Conservation (phyloP, 1,284 basidiomycete genomes). For the Megacollybia platyphylla region DNA sequence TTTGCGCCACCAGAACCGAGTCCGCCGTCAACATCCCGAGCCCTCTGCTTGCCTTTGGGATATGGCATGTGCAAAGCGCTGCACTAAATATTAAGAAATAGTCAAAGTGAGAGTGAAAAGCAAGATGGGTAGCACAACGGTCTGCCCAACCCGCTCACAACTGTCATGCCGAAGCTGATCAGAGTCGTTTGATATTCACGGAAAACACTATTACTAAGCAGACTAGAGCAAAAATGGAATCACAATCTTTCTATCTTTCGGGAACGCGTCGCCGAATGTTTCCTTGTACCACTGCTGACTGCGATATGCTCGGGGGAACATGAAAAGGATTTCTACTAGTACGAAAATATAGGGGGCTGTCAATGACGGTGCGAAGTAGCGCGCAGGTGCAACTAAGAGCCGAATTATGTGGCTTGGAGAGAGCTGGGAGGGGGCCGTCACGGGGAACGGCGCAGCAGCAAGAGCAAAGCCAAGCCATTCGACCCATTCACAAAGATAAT, state of each 20-base stretch:
- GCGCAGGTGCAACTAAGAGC: slow-evolving; percentile 11
- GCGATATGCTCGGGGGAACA: slow-evolving; percentile 70
- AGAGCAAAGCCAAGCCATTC: slow-evolving; percentile 78
- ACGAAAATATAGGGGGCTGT: slow-evolving; percentile 72
- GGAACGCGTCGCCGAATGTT: slow-evolving; percentile 56
- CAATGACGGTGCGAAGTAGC: slow-evolving; percentile 24
- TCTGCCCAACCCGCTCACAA: too few relatives aligned
- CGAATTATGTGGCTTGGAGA: not conserved
- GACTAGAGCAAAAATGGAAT: slow-evolving; percentile 45
- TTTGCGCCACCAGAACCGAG: slow-evolving; percentile 2
- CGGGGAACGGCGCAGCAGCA: slow-evolving; percentile 33
- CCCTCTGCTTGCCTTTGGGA: slow-evolving; percentile 9
- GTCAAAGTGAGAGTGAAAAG: too few relatives aligned
- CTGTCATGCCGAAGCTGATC: too few relatives aligned
- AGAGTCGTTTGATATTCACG: too few relatives aligned
- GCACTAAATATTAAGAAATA: too few relatives aligned
- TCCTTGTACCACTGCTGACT: slow-evolving; percentile 75
- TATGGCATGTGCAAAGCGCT: too few relatives aligned
- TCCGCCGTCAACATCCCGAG: not conserved
- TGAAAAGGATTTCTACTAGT: slow-evolving; percentile 52
- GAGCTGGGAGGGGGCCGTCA: slow-evolving; percentile 5
- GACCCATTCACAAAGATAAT: slow-evolving; percentile 87
- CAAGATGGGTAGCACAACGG: too few relatives aligned
- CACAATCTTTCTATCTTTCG: slow-evolving; percentile 47
- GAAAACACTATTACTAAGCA: too few relatives aligned